These are phyloP conservation scores for Lagenaria siceraria DNA, from an alignment of 306 rosid species.

Conservation along the genomic window DNA sequence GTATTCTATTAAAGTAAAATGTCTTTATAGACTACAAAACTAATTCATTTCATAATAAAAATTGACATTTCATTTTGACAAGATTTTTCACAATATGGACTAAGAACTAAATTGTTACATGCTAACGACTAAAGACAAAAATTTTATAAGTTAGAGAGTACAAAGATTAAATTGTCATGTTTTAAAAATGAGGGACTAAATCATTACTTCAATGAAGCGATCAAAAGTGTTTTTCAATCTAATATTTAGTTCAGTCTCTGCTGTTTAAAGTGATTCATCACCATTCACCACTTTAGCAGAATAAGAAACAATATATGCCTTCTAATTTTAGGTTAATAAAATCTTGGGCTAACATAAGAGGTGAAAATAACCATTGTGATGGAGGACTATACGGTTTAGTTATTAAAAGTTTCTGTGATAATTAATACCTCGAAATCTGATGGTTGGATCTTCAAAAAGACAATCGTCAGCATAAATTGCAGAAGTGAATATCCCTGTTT, in stretches of 20 bases:
- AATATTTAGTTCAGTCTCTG: not conserved
- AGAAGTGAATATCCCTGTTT: constrained; percentile 59
- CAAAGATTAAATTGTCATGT: not conserved
- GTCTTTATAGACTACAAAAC: not conserved
- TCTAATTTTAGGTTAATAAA: not conserved
- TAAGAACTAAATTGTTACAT: not conserved
- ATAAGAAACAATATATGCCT: not conserved
- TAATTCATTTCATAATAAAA: not conserved
- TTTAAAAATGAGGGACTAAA: not conserved
- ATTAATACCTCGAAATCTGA: constrained; percentile 53
- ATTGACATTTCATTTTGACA: not conserved
- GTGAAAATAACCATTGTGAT: not conserved
- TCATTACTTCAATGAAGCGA: not conserved
- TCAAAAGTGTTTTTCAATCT: not conserved
- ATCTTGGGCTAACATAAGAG: not conserved
- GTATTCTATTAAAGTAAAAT: not conserved
- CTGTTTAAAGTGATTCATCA: not conserved
- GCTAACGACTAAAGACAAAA: not conserved
- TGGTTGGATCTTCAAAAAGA: constrained; percentile 84
- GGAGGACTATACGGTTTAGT: not conserved
- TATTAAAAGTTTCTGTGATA: not conserved
- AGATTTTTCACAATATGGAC: not conserved
- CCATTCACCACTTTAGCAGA: not conserved
- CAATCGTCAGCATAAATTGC: constrained; percentile 58
- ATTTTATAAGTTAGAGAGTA: too few relatives aligned